Evolutionary conservation across 1,284 basidiomycete species (phyloP).

Genomic region (Apiotrichum domesticum): DNA sequence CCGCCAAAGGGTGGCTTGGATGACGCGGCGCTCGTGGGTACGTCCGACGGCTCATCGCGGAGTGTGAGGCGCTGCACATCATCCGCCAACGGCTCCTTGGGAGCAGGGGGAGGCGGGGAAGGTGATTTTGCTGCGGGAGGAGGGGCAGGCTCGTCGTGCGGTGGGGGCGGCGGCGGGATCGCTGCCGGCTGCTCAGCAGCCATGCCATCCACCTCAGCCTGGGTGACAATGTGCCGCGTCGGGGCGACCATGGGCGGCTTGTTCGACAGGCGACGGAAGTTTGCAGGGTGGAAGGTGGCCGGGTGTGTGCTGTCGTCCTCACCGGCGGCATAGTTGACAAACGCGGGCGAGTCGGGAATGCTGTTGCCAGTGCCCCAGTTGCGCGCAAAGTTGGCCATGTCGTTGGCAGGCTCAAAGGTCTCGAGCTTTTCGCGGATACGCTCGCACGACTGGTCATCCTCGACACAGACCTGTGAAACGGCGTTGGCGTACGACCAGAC

Average conservation of each 20-base stretch:
- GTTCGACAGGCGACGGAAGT: conserved; percentile 39
- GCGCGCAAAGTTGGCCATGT: conserved; percentile 76
- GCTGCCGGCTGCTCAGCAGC: not conserved
- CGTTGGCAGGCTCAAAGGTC: conserved; percentile 70
- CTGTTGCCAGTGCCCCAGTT: conserved; percentile 76
- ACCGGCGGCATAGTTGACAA: conserved; percentile 56
- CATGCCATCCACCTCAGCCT: not conserved
- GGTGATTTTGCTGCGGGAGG: not conserved
- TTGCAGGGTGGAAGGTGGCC: conserved; percentile 37
- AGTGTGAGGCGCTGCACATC: conserved; percentile 6
- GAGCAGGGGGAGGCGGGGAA: not conserved
- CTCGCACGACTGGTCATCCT: conserved; percentile 92
- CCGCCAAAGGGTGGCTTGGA: conserved; percentile 37
- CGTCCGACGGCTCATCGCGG: conserved; percentile 1
- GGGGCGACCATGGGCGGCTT: conserved; percentile 6
- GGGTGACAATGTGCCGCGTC: not conserved
- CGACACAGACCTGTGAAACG: conserved; percentile 89
- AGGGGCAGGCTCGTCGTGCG: not conserved
- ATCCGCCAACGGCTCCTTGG: conserved; percentile 2
- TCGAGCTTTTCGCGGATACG: conserved; percentile 73
- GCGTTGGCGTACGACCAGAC: conserved; percentile 96
- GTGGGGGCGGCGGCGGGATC: not conserved
- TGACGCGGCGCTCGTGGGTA: not conserved
- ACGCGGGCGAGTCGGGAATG: conserved; percentile 55
- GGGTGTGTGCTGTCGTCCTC: conserved; percentile 38